Base-by-base conservation (phyloP, 805 yeast species). In the Candida ficus region DNA sequence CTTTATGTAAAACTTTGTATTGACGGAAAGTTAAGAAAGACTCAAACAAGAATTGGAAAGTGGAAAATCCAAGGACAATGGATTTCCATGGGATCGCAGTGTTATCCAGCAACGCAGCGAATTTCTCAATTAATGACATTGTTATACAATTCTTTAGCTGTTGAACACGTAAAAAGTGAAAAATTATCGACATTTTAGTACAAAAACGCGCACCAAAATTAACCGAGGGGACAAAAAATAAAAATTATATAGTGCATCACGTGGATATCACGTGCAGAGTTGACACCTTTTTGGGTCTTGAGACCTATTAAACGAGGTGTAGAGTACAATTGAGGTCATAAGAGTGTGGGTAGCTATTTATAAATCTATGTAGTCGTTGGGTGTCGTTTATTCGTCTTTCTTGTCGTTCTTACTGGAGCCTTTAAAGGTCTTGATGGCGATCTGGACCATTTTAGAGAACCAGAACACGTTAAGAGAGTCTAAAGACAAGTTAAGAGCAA, bases 401-500 rank as follows among this genome's bases (percentile, higher is more conserved):
- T 25, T 30, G 9, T 14, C 17, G 14, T 28, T 5, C 2, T 18
- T 13, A 25, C 25, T 33, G 29, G 37, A 10, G 5, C 35, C 29
- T 5, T 33, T 42, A 16, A 61, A 48, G 66, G 78, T 72, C 62
- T 77, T 79, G 37, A 55, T 61, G n/a, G 95, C 95, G 41, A 88
- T 75, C 29, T 56, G 56, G 12, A 90, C 55, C 99, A 93, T 93
- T 62, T 87, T 90, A 38, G 67, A 61, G 65, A 93, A 90, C 99
- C 99, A 93, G 52, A 71, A 71, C 22, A 87, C 56, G 60, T 93
- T 93, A 55, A 93, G 71, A 3, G 62, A 44, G 53, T 86, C 78
- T 51, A 93, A 72, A 5, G 76, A 64, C 14, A 78, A 31, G 62
- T 90, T 89, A 44, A 86, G 62, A 0, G 56, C 44, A 46, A 87